phyloP scores from a whole-genome alignment of 2,329 filamentous ascomycete species.

The Trichoderma breve region DNA sequence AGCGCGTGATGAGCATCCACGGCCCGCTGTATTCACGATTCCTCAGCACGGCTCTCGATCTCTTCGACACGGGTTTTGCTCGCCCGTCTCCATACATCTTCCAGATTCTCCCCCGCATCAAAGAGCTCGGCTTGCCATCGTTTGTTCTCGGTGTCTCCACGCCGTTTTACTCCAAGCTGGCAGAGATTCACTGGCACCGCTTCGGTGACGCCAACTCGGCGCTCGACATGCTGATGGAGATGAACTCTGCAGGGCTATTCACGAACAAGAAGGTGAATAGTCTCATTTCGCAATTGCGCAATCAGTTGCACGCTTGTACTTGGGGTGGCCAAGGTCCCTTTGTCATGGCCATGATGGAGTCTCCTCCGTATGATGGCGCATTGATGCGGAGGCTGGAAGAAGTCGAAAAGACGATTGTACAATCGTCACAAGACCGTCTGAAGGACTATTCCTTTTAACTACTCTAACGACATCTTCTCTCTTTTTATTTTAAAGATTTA shows the following conservation, averaged over 20 bases:
- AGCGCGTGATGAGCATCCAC: constrained; percentile 53
- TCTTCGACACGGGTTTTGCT: constrained; percentile 56
- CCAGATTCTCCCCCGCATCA: constrained; percentile 64
- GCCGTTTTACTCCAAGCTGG: constrained; percentile 65
- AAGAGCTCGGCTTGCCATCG: constrained; percentile 64
- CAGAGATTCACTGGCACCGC: constrained; percentile 60
- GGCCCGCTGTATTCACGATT: constrained; percentile 64
- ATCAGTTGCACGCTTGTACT: constrained; percentile 36
- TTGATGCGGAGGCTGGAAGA: constrained; percentile 30
- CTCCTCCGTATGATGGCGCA: constrained; percentile 35
- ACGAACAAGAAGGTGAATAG: constrained; percentile 44
- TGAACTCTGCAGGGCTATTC: constrained; percentile 61
- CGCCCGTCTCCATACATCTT: constrained; percentile 59
- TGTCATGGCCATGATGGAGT: constrained; percentile 40
- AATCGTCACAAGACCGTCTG: constrained; percentile 19
- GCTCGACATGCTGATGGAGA: constrained; percentile 59
- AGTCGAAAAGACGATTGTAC: constrained; percentile 23
- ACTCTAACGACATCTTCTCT: neutral
- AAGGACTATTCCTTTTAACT: constrained; percentile 7
- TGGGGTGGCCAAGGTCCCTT: constrained; percentile 40
- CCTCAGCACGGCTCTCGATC: constrained; percentile 55
- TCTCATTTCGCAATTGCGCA: constrained; percentile 32
- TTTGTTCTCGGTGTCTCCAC: constrained; percentile 71
- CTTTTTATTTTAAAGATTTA: neutral
- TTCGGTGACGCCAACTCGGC: constrained; percentile 57